A percentile compares a stretch with the other conserved stretches of the same genome.
Evolutionary conservation across 2,329 filamentous ascomycete genomes (phyloP).

Genomic region (Colletotrichum sp.): DNA sequence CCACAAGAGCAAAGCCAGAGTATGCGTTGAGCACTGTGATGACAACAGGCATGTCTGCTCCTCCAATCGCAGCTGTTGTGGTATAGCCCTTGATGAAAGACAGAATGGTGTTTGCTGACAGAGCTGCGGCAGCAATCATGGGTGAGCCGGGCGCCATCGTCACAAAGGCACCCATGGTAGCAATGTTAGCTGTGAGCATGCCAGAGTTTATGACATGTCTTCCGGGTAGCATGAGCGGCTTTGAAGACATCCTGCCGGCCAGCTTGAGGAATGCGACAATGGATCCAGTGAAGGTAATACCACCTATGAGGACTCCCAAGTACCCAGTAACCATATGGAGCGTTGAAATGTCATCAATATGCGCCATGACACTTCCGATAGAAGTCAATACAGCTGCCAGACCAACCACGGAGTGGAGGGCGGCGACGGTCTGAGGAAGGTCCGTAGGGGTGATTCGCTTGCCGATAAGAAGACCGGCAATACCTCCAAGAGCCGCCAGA

Average conservation of each 20-base stretch:
- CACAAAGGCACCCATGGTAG: conserved; percentile 84
- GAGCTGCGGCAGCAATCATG: conserved; percentile 76
- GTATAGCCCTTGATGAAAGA: conserved; percentile 89
- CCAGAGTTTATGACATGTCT: conserved; percentile 77
- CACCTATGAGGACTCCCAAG: conserved; percentile 83
- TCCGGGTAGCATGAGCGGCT: conserved; percentile 74
- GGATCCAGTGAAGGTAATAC: conserved; percentile 89
- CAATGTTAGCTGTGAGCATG: conserved; percentile 76
- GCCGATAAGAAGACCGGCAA: conserved; percentile 77
- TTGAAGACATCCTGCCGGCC: conserved; percentile 80
- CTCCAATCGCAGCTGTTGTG: conserved; percentile 86
- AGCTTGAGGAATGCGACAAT: conserved; percentile 91
- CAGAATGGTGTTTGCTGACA: conserved; percentile 77
- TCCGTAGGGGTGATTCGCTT: conserved; percentile 88
- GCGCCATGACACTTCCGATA: conserved; percentile 78
- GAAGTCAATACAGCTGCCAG: conserved; percentile 88
- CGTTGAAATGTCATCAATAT: conserved; percentile 64
- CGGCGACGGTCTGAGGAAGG: conserved; percentile 87
- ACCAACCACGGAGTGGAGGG: conserved; percentile 88
- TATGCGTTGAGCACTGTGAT: conserved; percentile 92
- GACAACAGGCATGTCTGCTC: conserved; percentile 93
- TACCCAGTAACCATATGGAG: conserved; percentile 88
- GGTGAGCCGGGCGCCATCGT: conserved; percentile 83
- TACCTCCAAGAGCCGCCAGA: conserved; percentile 73
- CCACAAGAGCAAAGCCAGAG: conserved; percentile 87